Evolutionary conservation across 1,139 yeast species (phyloP), one percentile per base, ranked within the genome.

Genomic region (Insectozyma bohioensis): DNA sequence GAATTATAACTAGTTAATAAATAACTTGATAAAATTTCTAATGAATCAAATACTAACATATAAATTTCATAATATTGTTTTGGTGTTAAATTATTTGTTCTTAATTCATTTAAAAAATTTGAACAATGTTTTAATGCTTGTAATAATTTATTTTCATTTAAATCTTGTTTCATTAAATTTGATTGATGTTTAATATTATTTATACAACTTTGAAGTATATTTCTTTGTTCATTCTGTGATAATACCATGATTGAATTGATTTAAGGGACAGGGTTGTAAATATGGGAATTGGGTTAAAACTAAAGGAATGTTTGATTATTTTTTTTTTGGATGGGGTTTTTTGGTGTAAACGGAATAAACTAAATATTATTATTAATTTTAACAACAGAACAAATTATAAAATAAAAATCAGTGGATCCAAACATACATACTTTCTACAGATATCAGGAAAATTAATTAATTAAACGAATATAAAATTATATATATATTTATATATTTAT

Each of bases 1-100:
- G 56, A 61, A 8, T 79, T 78, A 50, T 86, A 90, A 40, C 78
- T 78, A 17, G 76, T 84, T 35, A 75, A 67, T 40, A 92, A 63
- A 50, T 80, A 84, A 11, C 66, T 64, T 2, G 88, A 77, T 31
- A 92, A 66, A 26, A 73, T 63, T 33, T 85, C 85, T 54, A 94
- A 65, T 0, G 95, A 82, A 57, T 92, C 98, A 50, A 84, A 90
- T 2, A 85, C 80, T 33, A 84, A 71, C 54, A 87, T 85, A 60
- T 92, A 92, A 31, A 94, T 63, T 57, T 92, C 98, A 56, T 92
- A 92, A 65, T 92, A 92, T 55, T 86, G 95, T 56, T 90, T 90
- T 1, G 98, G 98, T 3, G 87, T 72, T 42, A 88, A 67, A 32
- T 72, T 70, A 31, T 81, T 78, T 8, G 92, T 84, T 35, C 97